Conservation (phyloP, 208 protist species). For the Vickermania ingenoplastis region DNA sequence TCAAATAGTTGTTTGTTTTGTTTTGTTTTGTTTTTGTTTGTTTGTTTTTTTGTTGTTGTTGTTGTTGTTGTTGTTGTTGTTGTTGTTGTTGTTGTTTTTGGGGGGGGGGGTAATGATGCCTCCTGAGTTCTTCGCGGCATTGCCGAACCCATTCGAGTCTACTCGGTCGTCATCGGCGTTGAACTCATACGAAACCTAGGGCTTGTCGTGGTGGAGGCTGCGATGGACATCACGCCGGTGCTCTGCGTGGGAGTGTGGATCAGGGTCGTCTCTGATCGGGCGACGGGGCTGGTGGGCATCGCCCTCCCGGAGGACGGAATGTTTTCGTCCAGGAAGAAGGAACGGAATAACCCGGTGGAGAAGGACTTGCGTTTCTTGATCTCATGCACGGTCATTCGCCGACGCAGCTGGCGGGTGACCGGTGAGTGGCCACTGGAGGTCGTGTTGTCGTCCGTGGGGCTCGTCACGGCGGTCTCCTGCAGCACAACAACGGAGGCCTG, state of each 20-base stretch:
- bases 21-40: too few species aligned
- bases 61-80: too few species aligned
- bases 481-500: constrained; percentile 49
- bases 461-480: constrained; percentile 9
- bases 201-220: neutral
- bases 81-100: too few species aligned
- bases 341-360: neutral
- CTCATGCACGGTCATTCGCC: neutral
- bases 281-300: neutral
- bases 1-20: too few species aligned
- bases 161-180: neutral
- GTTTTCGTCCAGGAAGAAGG: neutral
- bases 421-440: neutral
- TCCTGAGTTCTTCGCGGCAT: too few species aligned
- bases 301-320: too few species aligned
- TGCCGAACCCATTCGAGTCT: neutral
- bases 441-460: neutral
- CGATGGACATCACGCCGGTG: neutral
- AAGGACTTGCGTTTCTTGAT: neutral
- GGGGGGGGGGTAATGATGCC: too few species aligned
- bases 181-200: neutral
- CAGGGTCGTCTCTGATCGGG: too few species aligned
- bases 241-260: too few species aligned
- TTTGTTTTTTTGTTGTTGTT: too few species aligned
- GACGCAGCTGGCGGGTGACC: neutral